Percentiles rank a stretch among this genome's conserved stretches.
phyloP scores from a whole-genome alignment of 192 early-diverging fungal genomes.

The Coemansia sp. region DNA sequence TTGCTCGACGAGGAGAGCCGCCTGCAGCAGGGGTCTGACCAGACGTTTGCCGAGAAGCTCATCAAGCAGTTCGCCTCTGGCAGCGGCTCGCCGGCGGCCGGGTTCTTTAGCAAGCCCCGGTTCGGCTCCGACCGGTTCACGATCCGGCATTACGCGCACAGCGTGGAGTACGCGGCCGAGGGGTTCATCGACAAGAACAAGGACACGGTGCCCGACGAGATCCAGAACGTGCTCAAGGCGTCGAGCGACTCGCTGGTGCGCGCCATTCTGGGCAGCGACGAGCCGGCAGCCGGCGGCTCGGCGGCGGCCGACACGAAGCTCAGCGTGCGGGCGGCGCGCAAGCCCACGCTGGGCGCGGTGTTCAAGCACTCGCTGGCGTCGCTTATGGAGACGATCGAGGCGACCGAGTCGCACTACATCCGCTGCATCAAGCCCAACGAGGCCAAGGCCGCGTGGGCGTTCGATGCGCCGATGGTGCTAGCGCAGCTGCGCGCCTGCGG shows the following conservation, averaged over 20 bases:
- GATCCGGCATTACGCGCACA: conserved; percentile 93
- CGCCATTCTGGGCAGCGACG: conserved; percentile 62
- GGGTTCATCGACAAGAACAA: conserved; percentile 98
- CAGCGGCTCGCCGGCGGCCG: conserved; percentile 5
- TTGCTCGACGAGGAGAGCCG: conserved; percentile 92
- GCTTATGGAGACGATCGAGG: conserved; percentile 93
- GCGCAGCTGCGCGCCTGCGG: conserved; percentile 96
- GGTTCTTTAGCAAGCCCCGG: conserved; percentile 84
- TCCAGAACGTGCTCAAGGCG: conserved; percentile 76
- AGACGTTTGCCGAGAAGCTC: conserved; percentile 84
- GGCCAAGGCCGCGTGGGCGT: conserved; percentile 86
- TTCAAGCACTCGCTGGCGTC: conserved; percentile 92
- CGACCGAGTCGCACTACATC: conserved; percentile 95
- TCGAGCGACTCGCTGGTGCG: conserved; percentile 79
- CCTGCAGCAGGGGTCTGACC: conserved; percentile 86
- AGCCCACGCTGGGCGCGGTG: conserved; percentile 93
- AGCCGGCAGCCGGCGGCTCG: neutral
- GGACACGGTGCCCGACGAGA: conserved; percentile 95
- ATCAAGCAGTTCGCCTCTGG: conserved; percentile 72
- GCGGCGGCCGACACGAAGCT: conserved; percentile 1
- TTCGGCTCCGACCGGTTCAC: conserved; percentile 89
- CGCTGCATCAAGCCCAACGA: conserved; percentile 99
- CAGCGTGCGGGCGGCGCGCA: conserved; percentile 59
- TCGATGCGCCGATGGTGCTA: conserved; percentile 94
- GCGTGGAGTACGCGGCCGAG: conserved; percentile 91